These are phyloP conservation scores for Ophiostoma novo-ulmi DNA, from an alignment of 2,329 filamentous ascomycete species.

Conservation along the genomic window DNA sequence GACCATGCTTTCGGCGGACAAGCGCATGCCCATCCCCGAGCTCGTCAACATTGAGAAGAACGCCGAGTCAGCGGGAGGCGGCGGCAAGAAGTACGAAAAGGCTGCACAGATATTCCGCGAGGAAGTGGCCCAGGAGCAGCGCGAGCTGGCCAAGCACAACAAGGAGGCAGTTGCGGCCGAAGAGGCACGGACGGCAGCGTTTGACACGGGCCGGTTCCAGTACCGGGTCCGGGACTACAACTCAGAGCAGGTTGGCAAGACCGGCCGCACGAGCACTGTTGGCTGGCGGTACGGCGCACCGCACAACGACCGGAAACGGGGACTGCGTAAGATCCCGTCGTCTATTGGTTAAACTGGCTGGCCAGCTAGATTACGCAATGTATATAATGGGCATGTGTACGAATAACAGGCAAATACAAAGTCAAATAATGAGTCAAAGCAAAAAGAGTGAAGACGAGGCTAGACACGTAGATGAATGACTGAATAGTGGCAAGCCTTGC, in stretches of 20 bases:
- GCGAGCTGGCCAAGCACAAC: slow-evolving; percentile 27
- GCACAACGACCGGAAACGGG: slow-evolving; percentile 56
- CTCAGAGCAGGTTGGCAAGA: slow-evolving; percentile 50
- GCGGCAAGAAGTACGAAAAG: slow-evolving; percentile 33
- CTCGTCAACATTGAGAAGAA: slow-evolving; percentile 53
- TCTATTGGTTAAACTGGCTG: slow-evolving; percentile 38
- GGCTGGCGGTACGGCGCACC: slow-evolving; percentile 63
- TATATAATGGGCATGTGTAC: no score
- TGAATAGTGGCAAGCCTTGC: no score
- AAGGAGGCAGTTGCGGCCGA: slow-evolving; percentile 36
- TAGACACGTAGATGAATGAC: no score
- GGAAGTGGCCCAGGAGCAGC: slow-evolving; percentile 33
- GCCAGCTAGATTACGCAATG: neutral
- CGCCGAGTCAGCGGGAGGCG: slow-evolving; percentile 32
- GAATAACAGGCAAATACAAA: no score
- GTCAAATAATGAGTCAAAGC: no score
- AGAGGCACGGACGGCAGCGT: slow-evolving; percentile 40
- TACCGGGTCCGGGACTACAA: slow-evolving; percentile 59
- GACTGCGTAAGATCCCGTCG: slow-evolving; percentile 63
- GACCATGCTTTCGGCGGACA: slow-evolving; percentile 55
- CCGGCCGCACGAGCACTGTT: slow-evolving; percentile 48
- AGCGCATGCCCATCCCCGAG: slow-evolving; percentile 58
- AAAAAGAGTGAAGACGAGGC: no score
- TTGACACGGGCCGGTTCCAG: slow-evolving; percentile 48
- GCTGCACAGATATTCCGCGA: slow-evolving; percentile 29